A percentile compares a stretch with the other conserved stretches of the same genome.
phyloP scores from a whole-genome alignment of 192 early-diverging fungal species.

The Physocladia obscura region DNA sequence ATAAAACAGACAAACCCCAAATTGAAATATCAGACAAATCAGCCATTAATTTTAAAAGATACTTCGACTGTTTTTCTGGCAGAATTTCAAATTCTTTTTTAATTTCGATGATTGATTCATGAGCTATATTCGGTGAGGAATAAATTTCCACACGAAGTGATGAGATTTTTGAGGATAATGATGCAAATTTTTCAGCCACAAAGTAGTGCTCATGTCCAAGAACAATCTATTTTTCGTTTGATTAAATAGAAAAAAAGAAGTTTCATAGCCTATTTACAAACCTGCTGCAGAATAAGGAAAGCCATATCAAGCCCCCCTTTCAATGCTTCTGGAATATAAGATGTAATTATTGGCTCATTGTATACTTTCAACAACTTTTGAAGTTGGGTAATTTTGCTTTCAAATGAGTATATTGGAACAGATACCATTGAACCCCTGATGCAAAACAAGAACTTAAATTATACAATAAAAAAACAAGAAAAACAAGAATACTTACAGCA shows the following conservation, averaged over 20 bases:
- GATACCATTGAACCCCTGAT: conserved; percentile 8
- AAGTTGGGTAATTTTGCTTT: conserved; percentile 34
- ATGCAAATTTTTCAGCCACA: background rate
- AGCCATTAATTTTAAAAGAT: background rate
- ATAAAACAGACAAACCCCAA: background rate
- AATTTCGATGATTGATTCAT: background rate
- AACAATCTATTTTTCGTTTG: background rate
- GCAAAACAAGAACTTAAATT: background rate
- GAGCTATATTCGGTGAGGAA: background rate
- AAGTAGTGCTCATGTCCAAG: conserved; percentile 11
- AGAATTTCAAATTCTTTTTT: background rate
- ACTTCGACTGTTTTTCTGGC: conserved; percentile 4
- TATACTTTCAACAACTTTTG: conserved; percentile 1
- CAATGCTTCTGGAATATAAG: background rate
- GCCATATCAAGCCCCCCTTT: conserved; percentile 8
- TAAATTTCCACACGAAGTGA: background rate
- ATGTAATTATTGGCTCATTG: background rate
- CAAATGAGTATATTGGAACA: conserved; percentile 37
- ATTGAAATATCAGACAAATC: background rate
- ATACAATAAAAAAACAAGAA: background rate
- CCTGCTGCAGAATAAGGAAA: conserved; percentile 15
- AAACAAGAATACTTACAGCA: conserved; percentile 9
- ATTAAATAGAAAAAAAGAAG: background rate
- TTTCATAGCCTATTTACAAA: background rate
- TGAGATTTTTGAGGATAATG: background rate